Evolutionary conservation across 228 moss, liverwort and hornwort species (phyloP).

Genomic region (Sphagnum fallax): DNA sequence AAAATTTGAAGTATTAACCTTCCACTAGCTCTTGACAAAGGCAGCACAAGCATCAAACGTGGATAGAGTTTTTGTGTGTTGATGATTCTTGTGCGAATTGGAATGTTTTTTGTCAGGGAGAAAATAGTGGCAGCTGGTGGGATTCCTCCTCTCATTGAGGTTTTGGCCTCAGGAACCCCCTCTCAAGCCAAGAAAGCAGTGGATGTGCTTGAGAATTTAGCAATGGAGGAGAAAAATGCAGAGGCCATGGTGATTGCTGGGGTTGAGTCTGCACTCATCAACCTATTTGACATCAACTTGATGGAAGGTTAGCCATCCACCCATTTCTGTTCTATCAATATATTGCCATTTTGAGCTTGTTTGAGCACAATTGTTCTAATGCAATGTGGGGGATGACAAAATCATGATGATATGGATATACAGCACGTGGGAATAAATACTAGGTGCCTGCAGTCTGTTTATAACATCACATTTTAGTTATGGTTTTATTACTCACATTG

Average conservation of each 20-base stretch:
- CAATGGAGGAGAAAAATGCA: conserved; percentile 40
- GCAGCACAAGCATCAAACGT: too few relatives aligned
- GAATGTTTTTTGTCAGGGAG: conserved; percentile 27
- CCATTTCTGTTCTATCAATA: too few relatives aligned
- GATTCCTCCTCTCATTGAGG: conserved; percentile 54
- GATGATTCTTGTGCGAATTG: too few relatives aligned
- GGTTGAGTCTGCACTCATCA: conserved; percentile 47
- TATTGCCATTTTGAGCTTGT: background rate
- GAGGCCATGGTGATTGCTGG: conserved; percentile 44
- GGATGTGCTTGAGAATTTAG: conserved; percentile 64
- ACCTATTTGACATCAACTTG: conserved; percentile 40
- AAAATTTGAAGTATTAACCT: too few relatives aligned
- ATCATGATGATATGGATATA: too few relatives aligned
- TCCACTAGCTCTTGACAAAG: too few relatives aligned
- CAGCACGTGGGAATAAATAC: too few relatives aligned
- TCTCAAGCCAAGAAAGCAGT: conserved; percentile 66
- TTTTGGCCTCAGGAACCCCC: conserved; percentile 46
- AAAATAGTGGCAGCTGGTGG: conserved; percentile 76
- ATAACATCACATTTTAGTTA: too few relatives aligned
- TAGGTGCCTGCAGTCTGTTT: too few relatives aligned
- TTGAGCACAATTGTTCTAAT: background rate
- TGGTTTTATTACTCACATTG: too few relatives aligned
- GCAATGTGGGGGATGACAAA: too few relatives aligned
- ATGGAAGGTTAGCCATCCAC: conserved; percentile 35
- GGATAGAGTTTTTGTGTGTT: too few relatives aligned